Conservation (phyloP, 805 yeast species). For the Suhomyces emberorum region DNA sequence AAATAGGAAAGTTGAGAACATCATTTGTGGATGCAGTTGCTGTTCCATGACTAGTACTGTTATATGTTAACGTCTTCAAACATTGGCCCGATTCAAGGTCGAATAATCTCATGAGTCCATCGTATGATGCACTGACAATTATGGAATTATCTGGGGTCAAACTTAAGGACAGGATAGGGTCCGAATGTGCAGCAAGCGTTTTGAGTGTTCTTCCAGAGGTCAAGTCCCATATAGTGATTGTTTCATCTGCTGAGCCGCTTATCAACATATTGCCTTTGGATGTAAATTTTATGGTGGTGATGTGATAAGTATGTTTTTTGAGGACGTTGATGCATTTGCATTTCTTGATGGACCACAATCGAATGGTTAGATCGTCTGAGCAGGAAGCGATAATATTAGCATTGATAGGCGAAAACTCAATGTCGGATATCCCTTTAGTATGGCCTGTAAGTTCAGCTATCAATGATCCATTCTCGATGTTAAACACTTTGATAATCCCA, state of each 20-base stretch:
- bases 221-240: slow-evolving; percentile 87
- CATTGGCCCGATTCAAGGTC: slow-evolving; percentile 90
- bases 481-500: slow-evolving; percentile 25
- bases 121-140: slow-evolving; percentile 82
- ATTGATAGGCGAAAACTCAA: slow-evolving; percentile 73
- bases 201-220: slow-evolving; percentile 64
- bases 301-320: slow-evolving; percentile 82
- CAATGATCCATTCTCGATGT: slow-evolving; percentile 24
- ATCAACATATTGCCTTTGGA: slow-evolving; percentile 73
- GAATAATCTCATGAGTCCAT: slow-evolving; percentile 87
- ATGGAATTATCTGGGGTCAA: slow-evolving; percentile 77
- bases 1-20: slow-evolving; percentile 62
- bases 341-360: slow-evolving; percentile 62
- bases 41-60: slow-evolving; percentile 55
- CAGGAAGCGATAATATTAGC: slow-evolving; percentile 73
- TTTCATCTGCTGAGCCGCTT: slow-evolving; percentile 87
- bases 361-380: slow-evolving; percentile 78
- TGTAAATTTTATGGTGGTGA: slow-evolving; percentile 67
- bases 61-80: slow-evolving; percentile 81
- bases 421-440: slow-evolving; percentile 64
- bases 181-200: slow-evolving; percentile 89
- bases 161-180: slow-evolving; percentile 76
- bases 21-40: slow-evolving; percentile 55
- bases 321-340: slow-evolving; percentile 52
- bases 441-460: slow-evolving; percentile 52